phyloP scores from a whole-genome alignment of 768 basidiomycete species.

The Leucosporidium scottii region DNA sequence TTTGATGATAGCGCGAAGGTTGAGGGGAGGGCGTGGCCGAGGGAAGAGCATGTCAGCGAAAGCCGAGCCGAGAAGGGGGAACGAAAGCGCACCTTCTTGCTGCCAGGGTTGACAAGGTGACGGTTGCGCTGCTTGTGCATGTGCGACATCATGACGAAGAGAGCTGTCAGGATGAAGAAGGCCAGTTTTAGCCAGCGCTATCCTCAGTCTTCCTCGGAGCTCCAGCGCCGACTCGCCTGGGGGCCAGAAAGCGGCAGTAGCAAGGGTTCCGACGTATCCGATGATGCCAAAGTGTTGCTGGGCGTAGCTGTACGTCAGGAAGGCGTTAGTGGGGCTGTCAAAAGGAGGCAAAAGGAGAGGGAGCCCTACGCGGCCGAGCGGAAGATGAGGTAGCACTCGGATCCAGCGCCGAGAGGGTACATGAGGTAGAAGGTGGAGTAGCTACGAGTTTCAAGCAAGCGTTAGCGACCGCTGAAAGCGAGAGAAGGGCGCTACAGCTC shows the following conservation, averaged over 20 bases:
- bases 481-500: neutral
- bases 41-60: neutral
- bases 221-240: conserved; percentile 55
- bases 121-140: conserved; percentile 55
- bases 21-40: too few relatives aligned
- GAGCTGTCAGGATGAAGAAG: conserved; percentile 52
- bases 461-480: neutral
- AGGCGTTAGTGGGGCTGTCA: conserved; percentile 15
- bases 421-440: conserved; percentile 90
- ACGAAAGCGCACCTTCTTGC: neutral
- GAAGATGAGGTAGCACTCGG: conserved; percentile 78
- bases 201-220: conserved; percentile 5
- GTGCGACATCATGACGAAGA: conserved; percentile 46
- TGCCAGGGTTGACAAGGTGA: conserved; percentile 41
- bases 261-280: conserved; percentile 34
- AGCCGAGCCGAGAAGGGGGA: neutral
- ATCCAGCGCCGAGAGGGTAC: conserved; percentile 87
- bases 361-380: conserved; percentile 56
- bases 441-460: conserved; percentile 49
- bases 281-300: conserved; percentile 26
- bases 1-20: too few relatives aligned
- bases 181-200: neutral
- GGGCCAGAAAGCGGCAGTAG: conserved; percentile 75
- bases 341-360: conserved; percentile 27
- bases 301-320: conserved; percentile 22